Conservation (phyloP, 2,329 filamentous ascomycete species). For the Cordyceps farinosa region DNA sequence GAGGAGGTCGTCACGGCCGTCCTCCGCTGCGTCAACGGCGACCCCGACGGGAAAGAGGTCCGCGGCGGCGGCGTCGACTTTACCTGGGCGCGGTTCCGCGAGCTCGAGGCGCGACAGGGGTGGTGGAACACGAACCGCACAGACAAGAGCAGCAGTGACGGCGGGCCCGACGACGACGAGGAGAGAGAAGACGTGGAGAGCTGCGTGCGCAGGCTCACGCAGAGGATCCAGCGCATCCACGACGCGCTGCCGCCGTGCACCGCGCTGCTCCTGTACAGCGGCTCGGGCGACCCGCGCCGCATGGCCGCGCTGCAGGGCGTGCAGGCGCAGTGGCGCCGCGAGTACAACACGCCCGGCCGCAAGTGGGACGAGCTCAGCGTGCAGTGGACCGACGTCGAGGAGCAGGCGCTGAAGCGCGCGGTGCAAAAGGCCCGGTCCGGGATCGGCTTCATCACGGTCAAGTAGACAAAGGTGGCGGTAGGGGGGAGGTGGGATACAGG, state of each 20-base stretch:
- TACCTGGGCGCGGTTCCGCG: conserved; percentile 62
- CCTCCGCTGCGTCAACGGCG: conserved; percentile 57
- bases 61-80: conserved; percentile 62
- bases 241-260: conserved; percentile 60
- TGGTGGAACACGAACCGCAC: conserved; percentile 62
- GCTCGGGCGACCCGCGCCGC: conserved; percentile 64
- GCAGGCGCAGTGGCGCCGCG: conserved; percentile 58
- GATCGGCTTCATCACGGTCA: conserved; percentile 62
- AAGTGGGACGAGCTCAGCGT: conserved; percentile 66
- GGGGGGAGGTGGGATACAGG: too few relatives aligned
- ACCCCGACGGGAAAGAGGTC: conserved; percentile 54
- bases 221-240: conserved; percentile 54
- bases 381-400: conserved; percentile 65
- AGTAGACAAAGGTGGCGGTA: conserved; percentile 36
- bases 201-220: conserved; percentile 43
- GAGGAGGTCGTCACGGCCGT: conserved; percentile 54
- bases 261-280: conserved; percentile 61
- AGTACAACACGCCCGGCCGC: conserved; percentile 60
- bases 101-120: conserved; percentile 61
- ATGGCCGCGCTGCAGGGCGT: conserved; percentile 60
- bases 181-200: conserved; percentile 36
- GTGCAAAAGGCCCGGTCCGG: conserved; percentile 56
- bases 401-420: conserved; percentile 58
- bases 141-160: conserved; percentile 31
- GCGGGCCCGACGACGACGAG: conserved; percentile 28